Percentiles rank a stretch among this genome's conserved stretches.
Conservation (phyloP, 2,329 filamentous ascomycete species). For the Pseudogymnoascus sp. region DNA sequence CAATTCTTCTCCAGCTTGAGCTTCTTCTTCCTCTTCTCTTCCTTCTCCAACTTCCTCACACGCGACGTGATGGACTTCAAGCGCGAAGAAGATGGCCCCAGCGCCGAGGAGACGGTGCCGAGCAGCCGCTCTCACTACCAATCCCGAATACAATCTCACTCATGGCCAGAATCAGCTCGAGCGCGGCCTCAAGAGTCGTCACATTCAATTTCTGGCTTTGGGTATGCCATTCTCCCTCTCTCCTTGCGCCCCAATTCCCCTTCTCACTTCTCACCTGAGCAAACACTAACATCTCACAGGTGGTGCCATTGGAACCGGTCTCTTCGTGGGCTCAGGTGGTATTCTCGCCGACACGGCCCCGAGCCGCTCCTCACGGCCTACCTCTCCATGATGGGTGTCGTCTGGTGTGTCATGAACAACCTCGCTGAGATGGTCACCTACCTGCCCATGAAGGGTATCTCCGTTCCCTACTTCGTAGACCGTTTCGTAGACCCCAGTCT, state of each 20-base stretch:
- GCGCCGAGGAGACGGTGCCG: constrained; percentile 12
- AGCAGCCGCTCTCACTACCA: constrained; percentile 17
- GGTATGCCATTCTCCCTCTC: constrained; percentile 28
- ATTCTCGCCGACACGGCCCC: constrained; percentile 52
- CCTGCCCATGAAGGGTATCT: constrained; percentile 50
- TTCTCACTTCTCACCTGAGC: not conserved
- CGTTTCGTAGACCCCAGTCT: constrained; percentile 43
- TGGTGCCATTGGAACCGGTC: constrained; percentile 56
- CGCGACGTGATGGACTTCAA: constrained; percentile 10
- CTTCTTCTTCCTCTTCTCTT: not conserved
- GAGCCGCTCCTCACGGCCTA: constrained; percentile 67
- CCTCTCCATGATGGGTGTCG: constrained; percentile 46
- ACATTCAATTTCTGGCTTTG: constrained; percentile 55
- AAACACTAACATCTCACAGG: constrained; percentile 22
- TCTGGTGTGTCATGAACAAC: constrained; percentile 49
- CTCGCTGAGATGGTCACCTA: constrained; percentile 51
- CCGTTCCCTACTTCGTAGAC: constrained; percentile 49
- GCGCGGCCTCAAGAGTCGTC: constrained; percentile 52
- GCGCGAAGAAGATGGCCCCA: constrained; percentile 11
- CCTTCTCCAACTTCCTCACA: constrained; percentile 7
- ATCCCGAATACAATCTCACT: constrained; percentile 34
- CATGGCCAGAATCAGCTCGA: constrained; percentile 38
- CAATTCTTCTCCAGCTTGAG: not conserved
- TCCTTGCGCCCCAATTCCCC: not conserved
- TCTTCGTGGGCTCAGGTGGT: constrained; percentile 56